A percentile compares a stretch with the other conserved stretches of the same genome.
Evolutionary conservation across 1,139 yeast species (phyloP).

Genomic region (Candida sp.): DNA sequence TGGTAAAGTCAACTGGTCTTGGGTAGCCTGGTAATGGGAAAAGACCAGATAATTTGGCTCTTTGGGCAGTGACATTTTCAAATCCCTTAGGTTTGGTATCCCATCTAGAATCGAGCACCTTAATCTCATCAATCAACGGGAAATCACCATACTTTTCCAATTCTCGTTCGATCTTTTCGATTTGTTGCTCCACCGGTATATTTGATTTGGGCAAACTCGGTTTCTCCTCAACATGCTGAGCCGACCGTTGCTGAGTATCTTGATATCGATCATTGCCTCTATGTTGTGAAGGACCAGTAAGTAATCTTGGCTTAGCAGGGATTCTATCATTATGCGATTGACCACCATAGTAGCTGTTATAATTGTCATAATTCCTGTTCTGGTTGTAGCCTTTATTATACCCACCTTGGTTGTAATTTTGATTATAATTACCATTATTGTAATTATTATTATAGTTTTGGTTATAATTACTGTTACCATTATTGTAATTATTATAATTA

Average conservation of each 20-base stretch:
- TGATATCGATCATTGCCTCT: neutral
- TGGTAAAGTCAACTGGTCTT: slow-evolving; percentile 52
- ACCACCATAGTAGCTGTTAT: neutral
- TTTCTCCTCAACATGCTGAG: neutral
- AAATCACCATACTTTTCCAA: slow-evolving; percentile 19
- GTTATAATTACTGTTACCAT: neutral
- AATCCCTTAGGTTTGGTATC: slow-evolving; percentile 73
- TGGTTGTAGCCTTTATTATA: neutral
- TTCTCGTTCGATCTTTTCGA: slow-evolving; percentile 17
- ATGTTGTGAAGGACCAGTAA: slow-evolving; percentile 1
- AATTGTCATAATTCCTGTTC: neutral
- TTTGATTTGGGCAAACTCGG: slow-evolving; percentile 4
- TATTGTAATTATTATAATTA: neutral
- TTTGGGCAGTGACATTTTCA: slow-evolving; percentile 71
- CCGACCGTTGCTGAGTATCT: neutral
- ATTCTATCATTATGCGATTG: slow-evolving; percentile 1
- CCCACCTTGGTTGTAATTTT: neutral
- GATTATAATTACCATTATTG: neutral
- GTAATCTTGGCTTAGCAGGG: neutral
- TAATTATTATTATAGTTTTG: neutral
- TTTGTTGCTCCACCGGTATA: slow-evolving; percentile 16
- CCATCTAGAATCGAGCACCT: slow-evolving; percentile 60
- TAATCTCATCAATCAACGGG: slow-evolving; percentile 25
- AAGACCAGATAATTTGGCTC: slow-evolving; percentile 79
- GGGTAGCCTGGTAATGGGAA: slow-evolving; percentile 78